phyloP scores from a whole-genome alignment of 768 basidiomycete genomes.

The Trametes cinnabarina region DNA sequence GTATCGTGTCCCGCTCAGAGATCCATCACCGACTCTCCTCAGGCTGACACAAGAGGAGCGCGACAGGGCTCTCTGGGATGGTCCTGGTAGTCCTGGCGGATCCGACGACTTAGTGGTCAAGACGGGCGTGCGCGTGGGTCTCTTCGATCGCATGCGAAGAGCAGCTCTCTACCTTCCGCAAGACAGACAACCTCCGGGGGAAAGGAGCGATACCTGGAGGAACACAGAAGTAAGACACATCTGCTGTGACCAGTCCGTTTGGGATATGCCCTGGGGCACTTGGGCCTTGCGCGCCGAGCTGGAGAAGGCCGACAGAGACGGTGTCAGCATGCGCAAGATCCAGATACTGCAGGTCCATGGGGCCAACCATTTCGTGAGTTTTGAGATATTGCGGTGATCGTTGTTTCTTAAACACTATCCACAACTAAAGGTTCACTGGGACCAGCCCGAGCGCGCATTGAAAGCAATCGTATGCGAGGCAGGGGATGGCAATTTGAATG shows the following conservation, averaged over 20 bases:
- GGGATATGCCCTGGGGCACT: slow-evolving; percentile 16
- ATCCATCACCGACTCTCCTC: neutral
- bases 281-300: slow-evolving; percentile 14
- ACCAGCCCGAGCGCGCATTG: neutral
- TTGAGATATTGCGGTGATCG: neutral
- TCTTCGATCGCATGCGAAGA: neutral
- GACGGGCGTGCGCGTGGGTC: neutral
- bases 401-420: neutral
- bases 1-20: neutral
- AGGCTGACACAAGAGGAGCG: neutral
- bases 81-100: neutral
- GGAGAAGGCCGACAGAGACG: neutral
- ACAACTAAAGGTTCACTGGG: neutral
- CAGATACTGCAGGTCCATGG: neutral
- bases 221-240: neutral
- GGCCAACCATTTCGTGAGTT: neutral
- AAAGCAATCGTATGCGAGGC: neutral
- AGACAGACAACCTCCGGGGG: neutral
- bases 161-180: neutral
- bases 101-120: neutral
- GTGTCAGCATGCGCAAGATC: neutral
- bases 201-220: neutral
- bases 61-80: neutral
- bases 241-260: neutral
- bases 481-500: no score